Evolutionary conservation across 2,329 filamentous ascomycete genomes (phyloP).

Genomic region (Sporothrix luriei): DNA sequence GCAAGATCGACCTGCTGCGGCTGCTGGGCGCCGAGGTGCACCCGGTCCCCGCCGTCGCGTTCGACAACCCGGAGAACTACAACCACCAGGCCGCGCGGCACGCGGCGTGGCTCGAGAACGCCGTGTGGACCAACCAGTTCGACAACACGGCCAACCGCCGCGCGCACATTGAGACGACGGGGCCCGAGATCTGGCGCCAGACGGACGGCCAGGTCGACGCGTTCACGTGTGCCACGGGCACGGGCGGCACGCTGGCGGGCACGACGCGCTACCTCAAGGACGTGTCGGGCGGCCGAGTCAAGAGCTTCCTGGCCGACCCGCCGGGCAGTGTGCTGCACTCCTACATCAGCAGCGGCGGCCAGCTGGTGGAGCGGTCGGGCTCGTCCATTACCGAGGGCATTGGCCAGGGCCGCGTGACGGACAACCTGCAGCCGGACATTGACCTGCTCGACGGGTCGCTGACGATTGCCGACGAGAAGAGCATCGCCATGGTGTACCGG

Average conservation of each 20-base stretch:
- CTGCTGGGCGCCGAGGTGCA: constrained; percentile 93
- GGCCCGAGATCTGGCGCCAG: constrained; percentile 96
- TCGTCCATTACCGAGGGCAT: constrained; percentile 97
- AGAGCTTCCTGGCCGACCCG: constrained; percentile 89
- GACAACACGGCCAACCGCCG: constrained; percentile 93
- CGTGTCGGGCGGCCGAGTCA: constrained; percentile 73
- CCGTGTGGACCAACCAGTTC: constrained; percentile 99
- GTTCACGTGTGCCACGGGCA: constrained; percentile 94
- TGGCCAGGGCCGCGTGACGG: constrained; percentile 93
- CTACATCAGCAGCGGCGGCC: constrained; percentile 83
- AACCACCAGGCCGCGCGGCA: constrained; percentile 93
- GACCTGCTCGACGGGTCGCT: constrained; percentile 81
- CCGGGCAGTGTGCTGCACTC: constrained; percentile 91
- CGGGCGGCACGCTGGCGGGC: constrained; percentile 87
- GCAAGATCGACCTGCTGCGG: constrained; percentile 91
- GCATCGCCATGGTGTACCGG: constrained; percentile 95
- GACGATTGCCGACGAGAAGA: constrained; percentile 87
- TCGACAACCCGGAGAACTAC: constrained; percentile 94
- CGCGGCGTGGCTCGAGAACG: constrained; percentile 81
- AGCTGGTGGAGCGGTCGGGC: constrained; percentile 77
- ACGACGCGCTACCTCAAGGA: constrained; percentile 88
- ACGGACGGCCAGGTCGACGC: constrained; percentile 84
- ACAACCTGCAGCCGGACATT: constrained; percentile 86
- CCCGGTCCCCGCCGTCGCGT: constrained; percentile 92
- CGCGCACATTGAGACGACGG: constrained; percentile 95